A percentile compares a stretch with the other conserved stretches of the same genome.
Evolutionary conservation across 208 protist species (phyloP).

Genomic region (Acanthamoeba lenticulata): DNA sequence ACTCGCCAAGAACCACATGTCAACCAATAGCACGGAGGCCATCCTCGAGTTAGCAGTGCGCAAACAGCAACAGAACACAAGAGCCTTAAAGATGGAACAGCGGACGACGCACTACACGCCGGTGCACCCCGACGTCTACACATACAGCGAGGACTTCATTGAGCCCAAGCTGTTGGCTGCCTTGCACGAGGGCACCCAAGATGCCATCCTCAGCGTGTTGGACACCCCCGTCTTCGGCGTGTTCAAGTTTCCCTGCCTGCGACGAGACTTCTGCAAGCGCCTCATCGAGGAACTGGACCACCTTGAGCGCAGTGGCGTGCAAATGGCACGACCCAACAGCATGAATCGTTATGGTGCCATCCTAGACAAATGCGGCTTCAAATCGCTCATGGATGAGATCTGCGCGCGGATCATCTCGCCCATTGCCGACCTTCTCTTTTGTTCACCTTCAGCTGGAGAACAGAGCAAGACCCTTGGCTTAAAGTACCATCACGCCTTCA

Average conservation of each 20-base stretch:
- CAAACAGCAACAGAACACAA: too few relatives aligned
- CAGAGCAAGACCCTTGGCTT: neutral
- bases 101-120: constrained; percentile 16
- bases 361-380: constrained; percentile 14
- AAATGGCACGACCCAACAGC: constrained; percentile 33
- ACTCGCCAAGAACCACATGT: too few relatives aligned
- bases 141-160: constrained; percentile 19
- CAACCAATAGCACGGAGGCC: too few relatives aligned
- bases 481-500: constrained; percentile 38
- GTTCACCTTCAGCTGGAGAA: neutral
- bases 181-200: neutral
- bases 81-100: too few relatives aligned
- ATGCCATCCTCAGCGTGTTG: neutral
- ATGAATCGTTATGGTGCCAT: constrained; percentile 58
- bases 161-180: neutral
- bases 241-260: constrained; percentile 26
- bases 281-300: constrained; percentile 51
- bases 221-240: constrained; percentile 35
- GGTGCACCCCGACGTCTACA: constrained; percentile 54
- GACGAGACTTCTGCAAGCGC: neutral
- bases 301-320: constrained; percentile 5
- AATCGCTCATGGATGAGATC: neutral
- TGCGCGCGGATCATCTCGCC: constrained; percentile 18
- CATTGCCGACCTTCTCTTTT: constrained; percentile 13
- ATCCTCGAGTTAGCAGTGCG: too few relatives aligned